A percentile compares a stretch with the other conserved stretches of the same genome.
phyloP scores from a whole-genome alignment of 2,329 filamentous ascomycete species.

The Fusarium sulawesiense region DNA sequence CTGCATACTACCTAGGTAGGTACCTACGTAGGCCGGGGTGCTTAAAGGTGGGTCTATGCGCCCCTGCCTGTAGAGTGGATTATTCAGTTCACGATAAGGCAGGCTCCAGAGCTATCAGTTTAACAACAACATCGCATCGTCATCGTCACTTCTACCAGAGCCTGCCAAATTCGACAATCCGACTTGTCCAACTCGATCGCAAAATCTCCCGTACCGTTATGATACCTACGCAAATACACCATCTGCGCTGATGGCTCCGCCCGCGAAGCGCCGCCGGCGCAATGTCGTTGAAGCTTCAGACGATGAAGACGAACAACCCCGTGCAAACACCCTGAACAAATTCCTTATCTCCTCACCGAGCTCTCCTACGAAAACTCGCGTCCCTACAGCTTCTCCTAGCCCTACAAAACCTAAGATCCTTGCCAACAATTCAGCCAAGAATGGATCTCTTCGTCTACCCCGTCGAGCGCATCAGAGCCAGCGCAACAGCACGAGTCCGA shows the following conservation, averaged over 20 bases:
- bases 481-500: conserved; percentile 49
- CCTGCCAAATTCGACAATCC: conserved; percentile 2
- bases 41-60: conserved; percentile 11
- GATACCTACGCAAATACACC: conserved; percentile 43
- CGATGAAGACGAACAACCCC: conserved; percentile 60
- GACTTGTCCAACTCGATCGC: conserved; percentile 6
- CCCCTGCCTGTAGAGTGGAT: conserved; percentile 32
- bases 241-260: conserved; percentile 64
- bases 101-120: conserved; percentile 34
- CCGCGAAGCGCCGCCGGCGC: conserved; percentile 68
- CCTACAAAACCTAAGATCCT: conserved; percentile 51
- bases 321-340: conserved; percentile 62
- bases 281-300: conserved; percentile 64
- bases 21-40: not conserved
- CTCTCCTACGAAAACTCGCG: conserved; percentile 50
- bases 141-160: conserved; percentile 21
- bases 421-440: conserved; percentile 37
- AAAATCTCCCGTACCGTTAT: conserved; percentile 38
- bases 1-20: too few species aligned
- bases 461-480: conserved; percentile 46
- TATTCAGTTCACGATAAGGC: conserved; percentile 31
- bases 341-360: conserved; percentile 66
- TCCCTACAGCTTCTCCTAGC: conserved; percentile 55
- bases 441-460: conserved; percentile 37
- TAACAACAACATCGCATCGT: conserved; percentile 26